Evolutionary conservation across 257 asterid genomes (phyloP).

Genomic region (Capsicum chinense): DNA sequence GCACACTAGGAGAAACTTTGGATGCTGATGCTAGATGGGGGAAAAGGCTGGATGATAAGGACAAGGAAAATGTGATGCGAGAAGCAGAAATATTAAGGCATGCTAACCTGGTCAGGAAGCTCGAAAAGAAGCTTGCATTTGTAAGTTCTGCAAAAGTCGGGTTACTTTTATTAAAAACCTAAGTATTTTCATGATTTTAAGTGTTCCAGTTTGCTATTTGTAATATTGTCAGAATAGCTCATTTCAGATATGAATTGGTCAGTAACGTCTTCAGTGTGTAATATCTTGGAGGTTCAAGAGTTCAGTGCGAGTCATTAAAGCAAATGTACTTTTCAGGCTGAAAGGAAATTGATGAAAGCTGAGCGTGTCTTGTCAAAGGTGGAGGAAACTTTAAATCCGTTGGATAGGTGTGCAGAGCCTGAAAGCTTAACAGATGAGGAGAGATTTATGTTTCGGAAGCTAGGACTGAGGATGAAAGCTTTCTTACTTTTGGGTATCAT

Average conservation of each 20-base stretch:
- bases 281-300: not conserved
- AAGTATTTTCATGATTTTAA: not conserved
- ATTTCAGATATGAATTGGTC: not conserved
- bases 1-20: constrained; percentile 87
- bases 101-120: constrained; percentile 78
- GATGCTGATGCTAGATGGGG: constrained; percentile 91
- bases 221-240: not conserved
- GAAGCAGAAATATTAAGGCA: constrained; percentile 82
- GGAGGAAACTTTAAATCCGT: constrained; percentile 74
- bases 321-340: constrained; percentile 61
- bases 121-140: constrained; percentile 71
- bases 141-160: constrained; percentile 53
- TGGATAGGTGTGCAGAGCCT: constrained; percentile 63
- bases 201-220: not conserved
- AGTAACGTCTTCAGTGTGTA: not conserved
- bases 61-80: constrained; percentile 69
- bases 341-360: constrained; percentile 69
- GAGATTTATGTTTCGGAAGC: constrained; percentile 97
- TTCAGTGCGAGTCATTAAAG: not conserved
- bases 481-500: constrained; percentile 84
- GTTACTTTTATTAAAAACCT: constrained; percentile 26
- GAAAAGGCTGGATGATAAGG: constrained; percentile 58
- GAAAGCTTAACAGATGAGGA: constrained; percentile 86
- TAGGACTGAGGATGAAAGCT: constrained; percentile 98
- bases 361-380: constrained; percentile 81